A percentile compares a stretch with the other conserved stretches of the same genome.
Evolutionary conservation across 495 filamentous ascomycete species (phyloP).

Genomic region (Patellaria atrata): DNA sequence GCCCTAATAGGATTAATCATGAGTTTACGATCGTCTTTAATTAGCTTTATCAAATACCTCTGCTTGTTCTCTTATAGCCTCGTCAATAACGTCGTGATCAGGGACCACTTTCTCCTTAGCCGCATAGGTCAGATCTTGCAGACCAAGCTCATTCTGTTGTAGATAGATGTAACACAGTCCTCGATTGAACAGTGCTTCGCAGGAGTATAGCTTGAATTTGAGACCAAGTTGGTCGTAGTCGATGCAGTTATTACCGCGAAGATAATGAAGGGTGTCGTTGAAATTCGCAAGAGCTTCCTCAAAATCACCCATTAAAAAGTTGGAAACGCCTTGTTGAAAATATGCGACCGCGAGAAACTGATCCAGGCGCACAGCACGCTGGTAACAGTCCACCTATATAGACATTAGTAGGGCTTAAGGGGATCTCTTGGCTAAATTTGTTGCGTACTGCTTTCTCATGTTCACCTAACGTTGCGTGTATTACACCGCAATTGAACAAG

Average conservation of each 20-base stretch:
- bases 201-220: conserved; percentile 92
- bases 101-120: conserved; percentile 92
- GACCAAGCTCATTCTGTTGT: conserved; percentile 72
- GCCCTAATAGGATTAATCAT: conserved; percentile 39
- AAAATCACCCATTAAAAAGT: conserved; percentile 93
- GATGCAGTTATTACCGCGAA: conserved; percentile 91
- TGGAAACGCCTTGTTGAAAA: conserved; percentile 97
- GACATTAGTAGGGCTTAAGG: conserved; percentile 6
- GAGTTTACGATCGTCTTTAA: neutral
- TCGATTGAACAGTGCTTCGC: conserved; percentile 95
- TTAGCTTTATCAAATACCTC: conserved; percentile 43
- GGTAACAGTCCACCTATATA: conserved; percentile 79
- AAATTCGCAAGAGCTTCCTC: conserved; percentile 97
- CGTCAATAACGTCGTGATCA: conserved; percentile 95
- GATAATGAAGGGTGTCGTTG: conserved; percentile 91
- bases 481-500: conserved; percentile 95
- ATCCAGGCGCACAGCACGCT: conserved; percentile 75
- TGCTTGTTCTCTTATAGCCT: conserved; percentile 84
- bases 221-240: conserved; percentile 96
- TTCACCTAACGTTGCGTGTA: conserved; percentile 93
- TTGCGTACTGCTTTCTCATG: conserved; percentile 81
- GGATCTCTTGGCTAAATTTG: neutral
- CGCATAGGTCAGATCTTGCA: conserved; percentile 83
- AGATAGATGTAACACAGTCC: conserved; percentile 97
- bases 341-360: conserved; percentile 95